Percentiles rank a stretch among this genome's conserved stretches.
These are phyloP conservation scores for Fremontodendron californicum DNA, from an alignment of 345 rosid species.

Conservation along the genomic window DNA sequence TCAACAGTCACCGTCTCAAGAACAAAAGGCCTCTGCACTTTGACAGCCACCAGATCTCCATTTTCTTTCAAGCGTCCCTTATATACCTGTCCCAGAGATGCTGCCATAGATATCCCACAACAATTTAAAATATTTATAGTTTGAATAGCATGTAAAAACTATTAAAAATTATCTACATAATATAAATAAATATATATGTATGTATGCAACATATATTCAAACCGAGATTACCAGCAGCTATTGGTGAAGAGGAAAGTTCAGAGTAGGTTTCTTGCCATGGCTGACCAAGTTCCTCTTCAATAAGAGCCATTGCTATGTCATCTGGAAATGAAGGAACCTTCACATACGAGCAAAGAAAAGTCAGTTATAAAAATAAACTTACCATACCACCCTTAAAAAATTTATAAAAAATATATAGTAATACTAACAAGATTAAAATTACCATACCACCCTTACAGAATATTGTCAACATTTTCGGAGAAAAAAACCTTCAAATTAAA, in stretches of 20 bases:
- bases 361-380: conserved; percentile 15
- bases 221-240: conserved; percentile 74
- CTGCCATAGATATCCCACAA: conserved; percentile 40
- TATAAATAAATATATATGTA: neutral
- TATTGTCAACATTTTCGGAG: neutral
- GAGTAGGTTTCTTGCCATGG: conserved; percentile 87
- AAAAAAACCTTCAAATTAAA: neutral
- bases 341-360: conserved; percentile 33
- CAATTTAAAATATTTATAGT: conserved; percentile 1
- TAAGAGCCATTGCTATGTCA: conserved; percentile 93
- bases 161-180: neutral
- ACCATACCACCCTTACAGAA: neutral
- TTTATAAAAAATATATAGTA: neutral
- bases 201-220: neutral
- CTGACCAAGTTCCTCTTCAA: conserved; percentile 89
- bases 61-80: conserved; percentile 85
- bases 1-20: conserved; percentile 96
- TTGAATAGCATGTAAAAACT: neutral
- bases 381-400: neutral
- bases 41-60: conserved; percentile 92
- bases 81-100: conserved; percentile 95
- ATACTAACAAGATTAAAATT: neutral
- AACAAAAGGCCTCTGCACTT: conserved; percentile 94
- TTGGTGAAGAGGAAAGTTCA: conserved; percentile 89
- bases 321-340: conserved; percentile 99